phyloP scores from a whole-genome alignment of 2,329 filamentous ascomycete genomes.

The Epichloe elymi region DNA sequence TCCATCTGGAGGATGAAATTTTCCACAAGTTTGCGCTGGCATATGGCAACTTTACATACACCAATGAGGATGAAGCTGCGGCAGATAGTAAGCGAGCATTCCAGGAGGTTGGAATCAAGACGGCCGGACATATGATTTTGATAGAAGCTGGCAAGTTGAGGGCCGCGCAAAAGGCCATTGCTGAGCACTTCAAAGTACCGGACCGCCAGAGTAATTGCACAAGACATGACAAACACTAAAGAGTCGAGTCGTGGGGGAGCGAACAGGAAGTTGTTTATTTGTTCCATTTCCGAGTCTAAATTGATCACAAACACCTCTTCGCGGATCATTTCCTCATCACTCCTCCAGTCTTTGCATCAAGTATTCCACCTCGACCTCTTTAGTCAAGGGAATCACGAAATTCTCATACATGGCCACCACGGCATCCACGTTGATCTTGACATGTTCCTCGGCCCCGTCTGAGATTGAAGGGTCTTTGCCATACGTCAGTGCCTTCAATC shows the following conservation, averaged over 20 bases:
- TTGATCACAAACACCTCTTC: not conserved
- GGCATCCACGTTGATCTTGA: slow-evolving; percentile 85
- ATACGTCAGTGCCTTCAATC: slow-evolving; percentile 85
- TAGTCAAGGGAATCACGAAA: slow-evolving; percentile 93
- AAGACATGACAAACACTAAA: too few species aligned
- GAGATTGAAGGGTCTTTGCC: slow-evolving; percentile 70
- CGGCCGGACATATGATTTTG: slow-evolving; percentile 72
- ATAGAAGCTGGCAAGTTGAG: slow-evolving; percentile 71
- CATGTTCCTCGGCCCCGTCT: slow-evolving; percentile 37
- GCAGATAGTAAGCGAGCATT: slow-evolving; percentile 91
- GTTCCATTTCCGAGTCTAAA: too few species aligned
- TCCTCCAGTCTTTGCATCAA: slow-evolving; percentile 76
- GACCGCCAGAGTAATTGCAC: too few species aligned
- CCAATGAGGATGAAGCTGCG: slow-evolving; percentile 65
- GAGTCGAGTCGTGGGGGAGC: too few species aligned
- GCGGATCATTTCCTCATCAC: not conserved
- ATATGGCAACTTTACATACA: slow-evolving; percentile 61
- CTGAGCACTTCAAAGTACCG: slow-evolving; percentile 51
- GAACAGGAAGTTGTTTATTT: too few species aligned
- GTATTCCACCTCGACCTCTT: slow-evolving; percentile 95
- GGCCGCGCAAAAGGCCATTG: slow-evolving; percentile 60
- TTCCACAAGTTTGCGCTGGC: slow-evolving; percentile 63
- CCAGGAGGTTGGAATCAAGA: slow-evolving; percentile 80
- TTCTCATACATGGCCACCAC: slow-evolving; percentile 84
- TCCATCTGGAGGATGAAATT: slow-evolving; percentile 92